phyloP scores from a whole-genome alignment of 352 stramenopile species.

The Phytophthora foliorum region DNA sequence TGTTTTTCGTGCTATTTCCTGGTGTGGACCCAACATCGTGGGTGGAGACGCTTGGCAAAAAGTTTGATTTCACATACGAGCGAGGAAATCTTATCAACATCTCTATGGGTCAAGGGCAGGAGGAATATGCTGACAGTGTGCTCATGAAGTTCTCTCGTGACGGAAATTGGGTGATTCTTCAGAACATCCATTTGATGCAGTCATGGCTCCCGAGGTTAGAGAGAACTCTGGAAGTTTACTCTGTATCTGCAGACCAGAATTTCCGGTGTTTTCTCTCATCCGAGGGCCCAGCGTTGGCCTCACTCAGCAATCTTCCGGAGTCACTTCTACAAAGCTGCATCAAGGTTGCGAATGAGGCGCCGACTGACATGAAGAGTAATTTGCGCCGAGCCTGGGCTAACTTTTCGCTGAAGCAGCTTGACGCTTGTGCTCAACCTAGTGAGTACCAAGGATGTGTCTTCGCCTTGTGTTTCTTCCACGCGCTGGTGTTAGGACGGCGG shows the following conservation, averaged over 20 bases:
- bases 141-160: slow-evolving; percentile 79
- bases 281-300: slow-evolving; percentile 85
- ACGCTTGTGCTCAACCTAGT: slow-evolving; percentile 69
- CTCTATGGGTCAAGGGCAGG: slow-evolving; percentile 93
- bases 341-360: slow-evolving; percentile 88
- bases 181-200: slow-evolving; percentile 95
- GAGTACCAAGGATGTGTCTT: slow-evolving; percentile 95
- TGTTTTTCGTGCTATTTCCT: slow-evolving; percentile 94
- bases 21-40: slow-evolving; percentile 90
- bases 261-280: slow-evolving; percentile 96
- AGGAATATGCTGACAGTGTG: slow-evolving; percentile 73
- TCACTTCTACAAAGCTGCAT: slow-evolving; percentile 89
- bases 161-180: slow-evolving; percentile 91
- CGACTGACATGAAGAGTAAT: slow-evolving; percentile 87
- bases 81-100: slow-evolving; percentile 83
- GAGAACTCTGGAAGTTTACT: slow-evolving; percentile 78
- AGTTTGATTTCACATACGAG: slow-evolving; percentile 87
- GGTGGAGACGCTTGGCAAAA: slow-evolving; percentile 86
- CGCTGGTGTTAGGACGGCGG: slow-evolving; percentile 90
- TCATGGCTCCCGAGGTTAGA: slow-evolving; percentile 91
- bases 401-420: slow-evolving; percentile 85
- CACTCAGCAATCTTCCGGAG: slow-evolving; percentile 92
- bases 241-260: slow-evolving; percentile 88
- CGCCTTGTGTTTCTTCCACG: slow-evolving; percentile 96
- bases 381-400: slow-evolving; percentile 80